These are phyloP conservation scores for Dryas octopetala DNA, from an alignment of 306 rosid species.

Conservation along the genomic window DNA sequence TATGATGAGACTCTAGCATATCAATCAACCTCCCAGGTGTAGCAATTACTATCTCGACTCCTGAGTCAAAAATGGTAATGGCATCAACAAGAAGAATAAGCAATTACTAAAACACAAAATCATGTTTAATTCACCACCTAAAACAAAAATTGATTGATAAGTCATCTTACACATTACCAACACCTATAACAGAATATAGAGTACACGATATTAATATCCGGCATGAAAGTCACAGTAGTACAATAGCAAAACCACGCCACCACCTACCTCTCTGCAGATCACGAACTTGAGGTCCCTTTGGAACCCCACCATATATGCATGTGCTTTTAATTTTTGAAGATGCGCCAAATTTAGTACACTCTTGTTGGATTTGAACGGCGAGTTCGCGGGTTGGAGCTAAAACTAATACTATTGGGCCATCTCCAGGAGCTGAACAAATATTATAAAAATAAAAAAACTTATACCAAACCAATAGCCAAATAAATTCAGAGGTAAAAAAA, in stretches of 20 bases:
- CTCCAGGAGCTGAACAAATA: conserved; percentile 76
- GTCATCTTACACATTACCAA: not conserved
- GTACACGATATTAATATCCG: not conserved
- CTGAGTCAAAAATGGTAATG: conserved; percentile 41
- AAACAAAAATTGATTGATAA: not conserved
- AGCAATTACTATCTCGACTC: conserved; percentile 96
- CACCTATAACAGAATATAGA: not conserved
- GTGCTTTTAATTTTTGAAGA: conserved; percentile 93
- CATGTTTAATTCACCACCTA: not conserved
- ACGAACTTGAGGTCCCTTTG: conserved; percentile 99
- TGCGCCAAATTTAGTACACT: conserved; percentile 92
- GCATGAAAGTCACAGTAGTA: not conserved
- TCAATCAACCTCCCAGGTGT: conserved; percentile 99
- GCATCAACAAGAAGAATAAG: conserved; percentile 21
- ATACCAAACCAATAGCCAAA: not conserved
- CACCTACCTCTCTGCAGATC: conserved; percentile 94
- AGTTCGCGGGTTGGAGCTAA: conserved; percentile 99
- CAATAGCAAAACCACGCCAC: conserved; percentile 15
- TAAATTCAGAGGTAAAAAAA: not conserved
- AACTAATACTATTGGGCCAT: conserved; percentile 94
- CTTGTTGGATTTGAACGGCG: conserved; percentile 96
- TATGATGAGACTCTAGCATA: conserved; percentile 96
- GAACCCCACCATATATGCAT: conserved; percentile 98
- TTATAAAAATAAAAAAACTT: conserved; percentile 10
- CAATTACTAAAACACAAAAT: conserved; percentile 16